These are phyloP conservation scores for Phytophthora chlamydospora DNA, from an alignment of 352 stramenopile genomes.

Conservation along the genomic window DNA sequence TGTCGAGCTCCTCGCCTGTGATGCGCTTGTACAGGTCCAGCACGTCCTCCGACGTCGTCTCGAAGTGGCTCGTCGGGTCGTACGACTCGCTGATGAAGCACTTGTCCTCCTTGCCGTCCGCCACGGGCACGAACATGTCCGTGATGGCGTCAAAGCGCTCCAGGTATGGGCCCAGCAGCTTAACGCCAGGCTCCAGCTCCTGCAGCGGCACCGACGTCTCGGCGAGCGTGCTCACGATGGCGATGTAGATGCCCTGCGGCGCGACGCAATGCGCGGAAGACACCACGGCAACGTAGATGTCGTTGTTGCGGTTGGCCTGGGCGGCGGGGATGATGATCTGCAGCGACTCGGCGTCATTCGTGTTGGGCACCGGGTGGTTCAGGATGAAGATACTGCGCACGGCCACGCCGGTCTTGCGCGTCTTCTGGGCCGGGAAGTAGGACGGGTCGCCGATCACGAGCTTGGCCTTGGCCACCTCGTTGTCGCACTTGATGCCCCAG, in stretches of 20 bases:
- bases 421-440: slow-evolving; percentile 97
- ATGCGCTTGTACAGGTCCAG: slow-evolving; percentile 98
- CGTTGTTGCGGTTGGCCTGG: slow-evolving; percentile 95
- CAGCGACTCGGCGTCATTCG: slow-evolving; percentile 95
- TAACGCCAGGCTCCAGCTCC: slow-evolving; percentile 95
- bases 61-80: slow-evolving; percentile 96
- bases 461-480: slow-evolving; percentile 96
- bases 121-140: slow-evolving; percentile 95
- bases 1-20: slow-evolving; percentile 97
- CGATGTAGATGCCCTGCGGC: slow-evolving; percentile 97
- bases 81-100: slow-evolving; percentile 98
- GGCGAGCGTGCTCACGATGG: slow-evolving; percentile 98
- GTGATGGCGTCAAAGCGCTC: slow-evolving; percentile 97
- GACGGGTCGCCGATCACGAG: slow-evolving; percentile 99
- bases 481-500: slow-evolving; percentile 91
- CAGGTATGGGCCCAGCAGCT: slow-evolving; percentile 96
- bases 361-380: slow-evolving; percentile 98
- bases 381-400: slow-evolving; percentile 99
- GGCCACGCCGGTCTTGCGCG: slow-evolving; percentile 93
- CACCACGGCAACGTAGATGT: slow-evolving; percentile 99
- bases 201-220: slow-evolving; percentile 96
- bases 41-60: slow-evolving; percentile 97
- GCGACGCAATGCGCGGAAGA: slow-evolving; percentile 95
- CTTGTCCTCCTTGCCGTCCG: slow-evolving; percentile 92
- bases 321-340: slow-evolving; percentile 99